Evolutionary conservation across 768 basidiomycete species (phyloP).

Genomic region (Mycena polygramma): DNA sequence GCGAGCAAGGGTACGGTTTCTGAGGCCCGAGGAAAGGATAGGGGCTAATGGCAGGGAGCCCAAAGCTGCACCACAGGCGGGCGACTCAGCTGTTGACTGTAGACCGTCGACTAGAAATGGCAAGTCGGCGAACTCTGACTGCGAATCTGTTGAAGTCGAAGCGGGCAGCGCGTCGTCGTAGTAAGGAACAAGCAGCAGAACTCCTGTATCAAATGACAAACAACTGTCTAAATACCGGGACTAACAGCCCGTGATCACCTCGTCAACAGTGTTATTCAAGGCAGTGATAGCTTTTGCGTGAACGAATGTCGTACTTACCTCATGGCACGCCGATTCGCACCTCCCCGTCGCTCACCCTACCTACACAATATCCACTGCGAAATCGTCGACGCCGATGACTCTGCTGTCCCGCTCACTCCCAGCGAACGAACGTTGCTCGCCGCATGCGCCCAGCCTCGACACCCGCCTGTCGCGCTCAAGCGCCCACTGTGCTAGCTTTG

Average conservation of each 20-base stretch:
- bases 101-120: conserved; percentile 10
- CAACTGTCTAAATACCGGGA: background rate
- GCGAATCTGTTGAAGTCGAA: conserved; percentile 1
- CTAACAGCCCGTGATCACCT: background rate
- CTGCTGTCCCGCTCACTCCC: too few species aligned
- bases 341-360: too few species aligned
- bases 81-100: conserved; percentile 1
- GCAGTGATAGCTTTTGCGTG: too few species aligned
- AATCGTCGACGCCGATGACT: too few species aligned
- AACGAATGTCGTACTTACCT: too few species aligned
- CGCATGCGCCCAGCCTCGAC: too few species aligned
- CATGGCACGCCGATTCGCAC: too few species aligned
- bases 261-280: too few species aligned
- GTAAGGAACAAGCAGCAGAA: conserved; percentile 8
- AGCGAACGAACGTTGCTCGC: too few species aligned
- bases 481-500: too few species aligned
- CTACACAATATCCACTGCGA: too few species aligned
- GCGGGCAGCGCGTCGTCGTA: background rate
- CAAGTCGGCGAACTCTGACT: conserved; percentile 11
- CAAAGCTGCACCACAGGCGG: conserved; percentile 13
- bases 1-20: conserved; percentile 4
- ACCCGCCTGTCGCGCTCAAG: too few species aligned
- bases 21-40: conserved; percentile 2
- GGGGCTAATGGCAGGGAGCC: conserved; percentile 3
- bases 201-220: background rate